Conservation (phyloP, 2,329 filamentous ascomycete genomes). For the Sporothrix dimorphospora region DNA sequence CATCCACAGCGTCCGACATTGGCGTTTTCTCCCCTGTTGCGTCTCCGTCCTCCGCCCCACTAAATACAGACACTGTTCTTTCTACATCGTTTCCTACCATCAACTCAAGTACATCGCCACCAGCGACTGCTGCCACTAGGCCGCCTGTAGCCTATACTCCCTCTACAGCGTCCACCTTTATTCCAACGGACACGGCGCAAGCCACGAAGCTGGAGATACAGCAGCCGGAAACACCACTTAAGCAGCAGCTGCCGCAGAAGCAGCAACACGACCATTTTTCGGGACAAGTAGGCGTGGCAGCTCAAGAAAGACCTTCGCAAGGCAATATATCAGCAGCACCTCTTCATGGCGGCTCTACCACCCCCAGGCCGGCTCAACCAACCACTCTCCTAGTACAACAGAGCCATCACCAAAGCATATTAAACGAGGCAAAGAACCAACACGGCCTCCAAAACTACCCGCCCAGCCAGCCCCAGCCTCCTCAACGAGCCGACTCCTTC, state of each 20-base stretch:
- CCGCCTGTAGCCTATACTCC: background rate
- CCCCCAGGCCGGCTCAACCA: background rate
- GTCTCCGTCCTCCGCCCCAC: background rate
- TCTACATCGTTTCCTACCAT: background rate
- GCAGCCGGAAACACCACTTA: background rate
- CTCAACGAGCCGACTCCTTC: background rate
- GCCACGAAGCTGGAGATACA: background rate
- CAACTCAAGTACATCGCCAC: background rate
- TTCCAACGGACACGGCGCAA: background rate
- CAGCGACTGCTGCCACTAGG: background rate
- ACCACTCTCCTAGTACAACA: background rate
- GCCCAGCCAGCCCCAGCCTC: background rate
- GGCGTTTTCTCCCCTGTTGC: background rate
- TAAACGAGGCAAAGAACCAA: background rate
- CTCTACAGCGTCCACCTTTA: background rate
- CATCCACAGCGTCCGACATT: background rate
- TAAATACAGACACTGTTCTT: background rate
- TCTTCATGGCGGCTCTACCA: background rate
- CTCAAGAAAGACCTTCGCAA: background rate
- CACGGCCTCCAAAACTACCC: background rate
- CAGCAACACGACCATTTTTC: background rate
- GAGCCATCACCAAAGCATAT: background rate
- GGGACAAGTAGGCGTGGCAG: background rate
- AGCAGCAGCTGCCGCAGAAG: background rate
- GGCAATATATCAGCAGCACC: background rate